A percentile compares a stretch with the other conserved stretches of the same genome.
These are phyloP conservation scores for Pseudonectria buxi DNA, from an alignment of 2,329 filamentous ascomycete species.

Conservation along the genomic window DNA sequence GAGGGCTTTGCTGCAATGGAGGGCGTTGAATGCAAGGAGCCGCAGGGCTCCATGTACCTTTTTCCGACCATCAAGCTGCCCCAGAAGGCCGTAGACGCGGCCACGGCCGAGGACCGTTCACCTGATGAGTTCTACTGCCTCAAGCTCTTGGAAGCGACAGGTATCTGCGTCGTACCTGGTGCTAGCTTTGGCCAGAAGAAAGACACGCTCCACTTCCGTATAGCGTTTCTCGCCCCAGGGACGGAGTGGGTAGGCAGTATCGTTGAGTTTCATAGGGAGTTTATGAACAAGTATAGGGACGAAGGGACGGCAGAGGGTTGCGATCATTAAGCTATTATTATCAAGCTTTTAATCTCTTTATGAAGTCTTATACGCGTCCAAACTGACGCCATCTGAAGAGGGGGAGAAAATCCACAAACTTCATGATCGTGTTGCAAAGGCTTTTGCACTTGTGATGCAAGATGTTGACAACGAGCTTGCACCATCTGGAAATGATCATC, in stretches of 20 bases:
- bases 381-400: no score
- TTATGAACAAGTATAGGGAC: constrained; percentile 68
- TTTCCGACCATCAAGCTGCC: constrained; percentile 90
- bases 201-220: constrained; percentile 86
- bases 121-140: constrained; percentile 95
- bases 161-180: constrained; percentile 89
- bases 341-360: no score
- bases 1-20: constrained; percentile 92
- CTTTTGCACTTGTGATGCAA: no score
- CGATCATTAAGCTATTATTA: no score
- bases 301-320: no score
- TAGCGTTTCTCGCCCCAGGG: constrained; percentile 91
- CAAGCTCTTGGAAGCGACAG: constrained; percentile 83
- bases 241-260: constrained; percentile 90
- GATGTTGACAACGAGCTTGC: no score
- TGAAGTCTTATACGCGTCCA: no score
- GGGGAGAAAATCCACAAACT: no score
- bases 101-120: constrained; percentile 62
- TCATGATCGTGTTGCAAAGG: no score
- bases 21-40: constrained; percentile 81
- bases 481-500: no score
- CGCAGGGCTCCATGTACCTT: constrained; percentile 97
- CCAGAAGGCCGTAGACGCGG: constrained; percentile 67
- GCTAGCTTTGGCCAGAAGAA: constrained; percentile 92
- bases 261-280: constrained; percentile 82